A percentile compares a stretch with the other conserved stretches of the same genome.
phyloP scores from a whole-genome alignment of 2,329 filamentous ascomycete species.

The Blastomyces silverae region DNA sequence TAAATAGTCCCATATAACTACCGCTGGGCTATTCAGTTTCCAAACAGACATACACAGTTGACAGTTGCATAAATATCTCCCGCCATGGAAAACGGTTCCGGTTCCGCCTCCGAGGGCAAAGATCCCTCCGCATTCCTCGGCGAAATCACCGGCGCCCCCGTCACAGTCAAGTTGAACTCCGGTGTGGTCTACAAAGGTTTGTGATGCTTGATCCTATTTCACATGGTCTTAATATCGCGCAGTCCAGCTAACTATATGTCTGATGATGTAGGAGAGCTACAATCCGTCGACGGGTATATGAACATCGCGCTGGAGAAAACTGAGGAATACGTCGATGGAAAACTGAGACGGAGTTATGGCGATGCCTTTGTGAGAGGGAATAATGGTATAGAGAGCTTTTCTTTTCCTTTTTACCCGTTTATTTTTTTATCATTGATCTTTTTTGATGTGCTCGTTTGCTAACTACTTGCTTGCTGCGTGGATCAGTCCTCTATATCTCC shows the following conservation, averaged over 20 bases:
- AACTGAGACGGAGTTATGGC: conserved; percentile 74
- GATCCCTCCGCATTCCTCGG: conserved; percentile 90
- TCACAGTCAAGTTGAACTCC: conserved; percentile 98
- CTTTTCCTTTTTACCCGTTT: neutral
- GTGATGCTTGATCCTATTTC: neutral
- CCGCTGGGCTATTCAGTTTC: neutral
- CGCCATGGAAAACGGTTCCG: conserved; percentile 70
- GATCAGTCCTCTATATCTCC: conserved; percentile 36
- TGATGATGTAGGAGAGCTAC: conserved; percentile 65
- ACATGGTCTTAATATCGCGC: neutral
- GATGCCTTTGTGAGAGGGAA: conserved; percentile 95
- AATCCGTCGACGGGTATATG: conserved; percentile 99
- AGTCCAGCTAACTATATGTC: neutral
- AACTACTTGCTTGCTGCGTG: conserved; percentile 1
- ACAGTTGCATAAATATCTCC: neutral
- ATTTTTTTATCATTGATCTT: neutral
- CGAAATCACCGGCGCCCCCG: conserved; percentile 88
- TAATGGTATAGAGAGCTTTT: conserved; percentile 59
- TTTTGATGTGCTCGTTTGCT: neutral
- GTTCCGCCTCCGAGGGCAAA: conserved; percentile 62
- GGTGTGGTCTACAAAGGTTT: conserved; percentile 98
- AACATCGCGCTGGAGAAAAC: conserved; percentile 98
- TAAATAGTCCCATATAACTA: neutral
- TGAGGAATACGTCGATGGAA: conserved; percentile 81
- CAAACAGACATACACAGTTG: neutral